Percentiles rank a stretch among this genome's conserved stretches.
These are phyloP conservation scores for Candida ponderosae DNA, from an alignment of 805 yeast species.

Conservation along the genomic window DNA sequence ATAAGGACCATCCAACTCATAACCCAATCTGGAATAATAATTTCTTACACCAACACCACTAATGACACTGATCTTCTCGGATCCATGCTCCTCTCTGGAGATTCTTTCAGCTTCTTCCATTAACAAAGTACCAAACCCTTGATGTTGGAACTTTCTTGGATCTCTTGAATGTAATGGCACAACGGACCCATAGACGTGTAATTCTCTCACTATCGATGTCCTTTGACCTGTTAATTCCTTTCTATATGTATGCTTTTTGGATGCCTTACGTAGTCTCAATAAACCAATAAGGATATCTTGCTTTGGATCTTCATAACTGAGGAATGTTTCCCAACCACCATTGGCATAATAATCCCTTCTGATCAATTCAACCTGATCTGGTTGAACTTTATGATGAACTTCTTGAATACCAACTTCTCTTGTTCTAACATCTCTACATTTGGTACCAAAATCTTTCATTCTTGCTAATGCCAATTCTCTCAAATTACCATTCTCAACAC, in stretches of 20 bases:
- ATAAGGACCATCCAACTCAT: conserved; percentile 88
- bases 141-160: conserved; percentile 97
- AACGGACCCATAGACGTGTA: conserved; percentile 95
- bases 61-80: conserved; percentile 84
- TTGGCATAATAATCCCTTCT: conserved; percentile 96
- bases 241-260: conserved; percentile 83
- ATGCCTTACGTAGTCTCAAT: conserved; percentile 78
- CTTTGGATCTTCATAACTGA: conserved; percentile 94
- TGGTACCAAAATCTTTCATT: conserved; percentile 96
- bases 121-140: conserved; percentile 92
- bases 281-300: conserved; percentile 93
- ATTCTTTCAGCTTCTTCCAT: conserved; percentile 99
- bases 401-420: conserved; percentile 99
- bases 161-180: conserved; percentile 95
- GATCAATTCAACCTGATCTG: conserved; percentile 93
- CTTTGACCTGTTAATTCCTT: conserved; percentile 80
- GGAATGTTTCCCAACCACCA: conserved; percentile 98
- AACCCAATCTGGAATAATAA: conserved; percentile 89
- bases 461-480: conserved; percentile 93
- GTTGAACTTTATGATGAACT: conserved; percentile 92
- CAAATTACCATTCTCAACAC: conserved; percentile 92
- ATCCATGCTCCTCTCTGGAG: conserved; percentile 91
- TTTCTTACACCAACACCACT: conserved; percentile 97
- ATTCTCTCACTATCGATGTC: conserved; percentile 91
- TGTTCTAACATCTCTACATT: conserved; percentile 93